Evolutionary conservation across 2,329 filamentous ascomycete species (phyloP).

Genomic region (Parasarocladium wereldwijsianum): DNA sequence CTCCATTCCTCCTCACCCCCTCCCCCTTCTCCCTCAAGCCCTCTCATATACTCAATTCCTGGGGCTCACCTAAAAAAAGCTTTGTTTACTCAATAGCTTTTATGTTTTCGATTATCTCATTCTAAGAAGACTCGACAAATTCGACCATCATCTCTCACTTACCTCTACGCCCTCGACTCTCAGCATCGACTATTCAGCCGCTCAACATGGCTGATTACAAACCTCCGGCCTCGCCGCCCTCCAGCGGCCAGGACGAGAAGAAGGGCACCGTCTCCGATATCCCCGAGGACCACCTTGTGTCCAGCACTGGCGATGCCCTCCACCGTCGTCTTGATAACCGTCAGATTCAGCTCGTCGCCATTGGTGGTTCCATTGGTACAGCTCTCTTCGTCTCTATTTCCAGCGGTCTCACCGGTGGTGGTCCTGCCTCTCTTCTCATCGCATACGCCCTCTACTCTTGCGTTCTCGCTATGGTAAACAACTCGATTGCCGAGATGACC

Average conservation of each 20-base stretch:
- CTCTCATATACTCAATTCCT: no score
- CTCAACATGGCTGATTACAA: constrained; percentile 1
- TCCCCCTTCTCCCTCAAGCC: no score
- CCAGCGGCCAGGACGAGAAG: constrained; percentile 2
- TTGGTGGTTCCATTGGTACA: constrained; percentile 36
- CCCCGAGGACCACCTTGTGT: constrained; percentile 11
- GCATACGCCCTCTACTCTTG: constrained; percentile 36
- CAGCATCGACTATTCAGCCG: neutral
- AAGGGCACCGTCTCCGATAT: constrained; percentile 1
- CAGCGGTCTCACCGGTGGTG: constrained; percentile 22
- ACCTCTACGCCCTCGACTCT: neutral
- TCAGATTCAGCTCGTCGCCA: constrained; percentile 36
- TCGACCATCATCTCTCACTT: no score
- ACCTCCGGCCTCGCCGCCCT: constrained; percentile 2
- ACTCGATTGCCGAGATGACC: constrained; percentile 45
- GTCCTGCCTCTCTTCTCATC: constrained; percentile 31
- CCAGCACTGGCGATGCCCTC: constrained; percentile 11
- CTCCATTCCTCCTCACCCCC: no score
- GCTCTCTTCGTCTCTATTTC: constrained; percentile 42
- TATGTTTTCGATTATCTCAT: no score
- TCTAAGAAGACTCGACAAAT: no score
- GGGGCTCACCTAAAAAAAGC: no score
- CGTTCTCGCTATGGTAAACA: constrained; percentile 43
- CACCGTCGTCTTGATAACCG: constrained; percentile 29
- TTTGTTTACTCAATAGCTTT: no score